Percentiles rank a stretch among this genome's conserved stretches.
Evolutionary conservation across 495 filamentous ascomycete genomes (phyloP).

Genomic region (Trichoderma parareesei): DNA sequence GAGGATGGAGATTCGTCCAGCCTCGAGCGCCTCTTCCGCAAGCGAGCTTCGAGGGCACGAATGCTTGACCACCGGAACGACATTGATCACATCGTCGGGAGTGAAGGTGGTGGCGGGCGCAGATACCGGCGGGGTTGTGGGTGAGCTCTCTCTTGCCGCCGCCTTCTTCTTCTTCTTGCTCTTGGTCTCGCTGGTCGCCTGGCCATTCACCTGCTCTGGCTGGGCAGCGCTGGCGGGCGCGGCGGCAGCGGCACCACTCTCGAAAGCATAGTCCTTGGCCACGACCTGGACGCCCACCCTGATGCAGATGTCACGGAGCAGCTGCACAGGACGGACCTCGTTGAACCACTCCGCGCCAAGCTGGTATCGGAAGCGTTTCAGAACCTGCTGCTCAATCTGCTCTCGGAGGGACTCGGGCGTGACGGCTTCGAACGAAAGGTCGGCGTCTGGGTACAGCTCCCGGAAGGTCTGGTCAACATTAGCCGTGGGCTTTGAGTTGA

Average conservation of each 20-base stretch:
- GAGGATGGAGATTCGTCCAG: conserved; percentile 86
- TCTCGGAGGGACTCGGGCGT: conserved; percentile 61
- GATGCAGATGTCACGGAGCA: conserved; percentile 80
- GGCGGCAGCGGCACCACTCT: conserved; percentile 24
- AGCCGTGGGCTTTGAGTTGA: conserved; percentile 68
- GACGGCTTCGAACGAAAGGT: conserved; percentile 69
- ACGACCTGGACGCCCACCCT: conserved; percentile 88
- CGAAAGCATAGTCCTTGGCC: conserved; percentile 73
- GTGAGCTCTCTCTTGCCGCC: conserved; percentile 45
- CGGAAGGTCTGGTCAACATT: conserved; percentile 68
- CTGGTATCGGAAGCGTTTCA: conserved; percentile 65
- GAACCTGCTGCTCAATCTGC: conserved; percentile 65
- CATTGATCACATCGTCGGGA: conserved; percentile 80
- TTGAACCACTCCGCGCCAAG: conserved; percentile 58
- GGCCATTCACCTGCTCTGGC: conserved; percentile 27
- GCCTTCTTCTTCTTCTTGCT: conserved; percentile 66
- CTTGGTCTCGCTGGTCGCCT: conserved; percentile 29
- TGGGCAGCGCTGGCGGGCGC: conserved; percentile 17
- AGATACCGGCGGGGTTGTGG: conserved; percentile 45
- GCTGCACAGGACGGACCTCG: conserved; percentile 63
- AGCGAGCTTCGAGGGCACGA: conserved; percentile 79
- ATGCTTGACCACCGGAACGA: conserved; percentile 91
- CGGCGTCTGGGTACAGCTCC: conserved; percentile 70
- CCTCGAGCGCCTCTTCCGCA: conserved; percentile 93
- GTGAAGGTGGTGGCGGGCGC: conserved; percentile 54